Percentiles rank a stretch among this genome's conserved stretches.
phyloP scores from a whole-genome alignment of 768 basidiomycete genomes.

The Pulveroboletus sp. region DNA sequence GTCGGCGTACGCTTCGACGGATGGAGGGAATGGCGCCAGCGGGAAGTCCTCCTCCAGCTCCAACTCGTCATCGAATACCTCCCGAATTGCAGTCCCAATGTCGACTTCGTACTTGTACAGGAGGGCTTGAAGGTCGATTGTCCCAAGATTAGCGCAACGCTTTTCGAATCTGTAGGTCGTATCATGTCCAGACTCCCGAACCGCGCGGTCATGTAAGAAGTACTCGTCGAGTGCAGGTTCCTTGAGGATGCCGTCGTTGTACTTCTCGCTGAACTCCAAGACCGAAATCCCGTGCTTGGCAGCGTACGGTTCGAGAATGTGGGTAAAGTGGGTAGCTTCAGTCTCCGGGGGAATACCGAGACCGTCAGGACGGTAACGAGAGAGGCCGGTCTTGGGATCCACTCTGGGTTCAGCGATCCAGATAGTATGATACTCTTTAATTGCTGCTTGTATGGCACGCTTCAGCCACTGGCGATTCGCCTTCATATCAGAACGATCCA shows the following conservation, averaged over 20 bases:
- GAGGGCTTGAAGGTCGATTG: conserved; percentile 92
- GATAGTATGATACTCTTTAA: conserved; percentile 98
- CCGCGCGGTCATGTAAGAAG: conserved; percentile 94
- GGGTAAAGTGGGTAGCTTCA: conserved; percentile 97
- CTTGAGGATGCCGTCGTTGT: conserved; percentile 79
- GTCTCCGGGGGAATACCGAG: conserved; percentile 98
- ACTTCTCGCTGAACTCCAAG: conserved; percentile 94
- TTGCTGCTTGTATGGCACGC: conserved; percentile 93
- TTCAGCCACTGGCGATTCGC: conserved; percentile 88
- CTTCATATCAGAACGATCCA: conserved; percentile 79
- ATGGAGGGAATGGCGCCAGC: conserved; percentile 89
- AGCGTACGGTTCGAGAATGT: conserved; percentile 94
- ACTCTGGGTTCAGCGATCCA: conserved; percentile 96
- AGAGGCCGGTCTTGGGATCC: conserved; percentile 91
- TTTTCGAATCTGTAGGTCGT: conserved; percentile 98
- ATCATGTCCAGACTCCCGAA: conserved; percentile 95
- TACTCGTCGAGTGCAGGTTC: conserved; percentile 95
- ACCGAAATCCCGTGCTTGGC: conserved; percentile 89
- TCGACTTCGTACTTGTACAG: conserved; percentile 99
- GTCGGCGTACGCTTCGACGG: conserved; percentile 64
- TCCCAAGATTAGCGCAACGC: conserved; percentile 94
- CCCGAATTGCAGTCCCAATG: conserved; percentile 95
- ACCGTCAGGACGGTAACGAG: conserved; percentile 91
- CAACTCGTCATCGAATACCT: conserved; percentile 91
- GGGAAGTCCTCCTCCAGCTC: conserved; percentile 92